Conservation (phyloP, 108 stramenopile genomes). For the Stephanodiscus minutulus region DNA sequence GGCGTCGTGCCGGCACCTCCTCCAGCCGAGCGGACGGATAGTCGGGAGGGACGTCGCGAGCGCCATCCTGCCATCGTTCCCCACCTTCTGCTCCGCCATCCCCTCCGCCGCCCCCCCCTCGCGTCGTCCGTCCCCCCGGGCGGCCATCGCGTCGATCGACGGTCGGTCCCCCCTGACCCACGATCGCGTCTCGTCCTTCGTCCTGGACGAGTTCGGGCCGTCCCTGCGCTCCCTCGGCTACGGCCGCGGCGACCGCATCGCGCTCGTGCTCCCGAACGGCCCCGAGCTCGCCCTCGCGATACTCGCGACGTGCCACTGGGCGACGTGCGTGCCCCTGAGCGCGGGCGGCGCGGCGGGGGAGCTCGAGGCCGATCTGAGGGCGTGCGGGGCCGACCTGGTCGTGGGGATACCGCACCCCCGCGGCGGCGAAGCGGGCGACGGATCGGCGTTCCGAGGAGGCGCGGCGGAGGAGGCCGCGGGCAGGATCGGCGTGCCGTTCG, state of each 20-base stretch:
- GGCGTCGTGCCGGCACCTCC: constrained; percentile 39
- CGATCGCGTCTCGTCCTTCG: constrained; percentile 48
- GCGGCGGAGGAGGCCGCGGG: not conserved
- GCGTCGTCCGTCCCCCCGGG: not conserved
- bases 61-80: constrained; percentile 52
- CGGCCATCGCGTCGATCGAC: constrained; percentile 11
- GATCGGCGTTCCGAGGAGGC: not conserved
- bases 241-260: constrained; percentile 52
- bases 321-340: constrained; percentile 55
- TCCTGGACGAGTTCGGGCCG: constrained; percentile 45
- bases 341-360: constrained; percentile 49
- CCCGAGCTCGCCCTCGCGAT: constrained; percentile 58
- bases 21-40: constrained; percentile 60
- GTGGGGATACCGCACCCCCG: too few species aligned
- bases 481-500: not conserved
- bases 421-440: too few species aligned
- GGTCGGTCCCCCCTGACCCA: constrained; percentile 39
- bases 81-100: constrained; percentile 50
- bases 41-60: constrained; percentile 49
- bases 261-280: constrained; percentile 62
- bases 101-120: too few species aligned
- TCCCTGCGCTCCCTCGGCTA: constrained; percentile 46
- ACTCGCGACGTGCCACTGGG: constrained; percentile 49
- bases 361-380: constrained; percentile 45
- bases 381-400: not conserved